phyloP scores from a whole-genome alignment of 2,329 filamentous ascomycete genomes.

The Phyllosticta capitalensis region DNA sequence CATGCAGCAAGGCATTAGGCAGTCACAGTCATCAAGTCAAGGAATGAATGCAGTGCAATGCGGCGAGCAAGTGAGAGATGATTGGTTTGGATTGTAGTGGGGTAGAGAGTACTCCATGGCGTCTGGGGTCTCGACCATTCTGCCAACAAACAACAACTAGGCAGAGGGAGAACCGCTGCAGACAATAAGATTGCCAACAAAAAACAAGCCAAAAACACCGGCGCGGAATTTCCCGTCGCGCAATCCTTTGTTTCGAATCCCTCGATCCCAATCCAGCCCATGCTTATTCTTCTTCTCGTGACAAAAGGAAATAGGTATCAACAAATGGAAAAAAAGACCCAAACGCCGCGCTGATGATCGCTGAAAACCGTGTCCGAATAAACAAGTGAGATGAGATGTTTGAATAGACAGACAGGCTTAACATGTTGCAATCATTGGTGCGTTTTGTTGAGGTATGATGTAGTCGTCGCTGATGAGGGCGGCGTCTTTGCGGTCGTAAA shows the following conservation, averaged over 20 bases:
- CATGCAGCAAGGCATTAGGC: background rate
- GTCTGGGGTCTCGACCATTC: background rate
- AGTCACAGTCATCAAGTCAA: background rate
- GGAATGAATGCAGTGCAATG: background rate
- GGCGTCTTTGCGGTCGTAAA: slow-evolving; percentile 31
- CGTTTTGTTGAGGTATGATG: slow-evolving; percentile 31
- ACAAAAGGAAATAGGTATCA: background rate
- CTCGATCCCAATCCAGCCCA: background rate
- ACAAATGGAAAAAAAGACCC: background rate
- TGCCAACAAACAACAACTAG: background rate
- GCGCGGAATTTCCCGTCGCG: background rate
- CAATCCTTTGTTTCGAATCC: background rate
- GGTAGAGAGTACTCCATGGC: background rate
- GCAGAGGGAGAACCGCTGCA: background rate
- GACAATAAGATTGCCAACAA: background rate
- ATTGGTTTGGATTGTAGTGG: background rate
- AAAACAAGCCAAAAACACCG: background rate
- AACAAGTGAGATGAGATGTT: background rate
- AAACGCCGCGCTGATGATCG: background rate
- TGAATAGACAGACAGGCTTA: slow-evolving; percentile 16
- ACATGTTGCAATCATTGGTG: slow-evolving; percentile 32
- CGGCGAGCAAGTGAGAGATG: background rate
- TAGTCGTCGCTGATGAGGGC: slow-evolving; percentile 29
- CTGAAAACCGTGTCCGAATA: background rate
- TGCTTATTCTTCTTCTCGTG: background rate